These are phyloP conservation scores for Trypanosoma caninum DNA, from an alignment of 208 protist species.

Conservation along the genomic window DNA sequence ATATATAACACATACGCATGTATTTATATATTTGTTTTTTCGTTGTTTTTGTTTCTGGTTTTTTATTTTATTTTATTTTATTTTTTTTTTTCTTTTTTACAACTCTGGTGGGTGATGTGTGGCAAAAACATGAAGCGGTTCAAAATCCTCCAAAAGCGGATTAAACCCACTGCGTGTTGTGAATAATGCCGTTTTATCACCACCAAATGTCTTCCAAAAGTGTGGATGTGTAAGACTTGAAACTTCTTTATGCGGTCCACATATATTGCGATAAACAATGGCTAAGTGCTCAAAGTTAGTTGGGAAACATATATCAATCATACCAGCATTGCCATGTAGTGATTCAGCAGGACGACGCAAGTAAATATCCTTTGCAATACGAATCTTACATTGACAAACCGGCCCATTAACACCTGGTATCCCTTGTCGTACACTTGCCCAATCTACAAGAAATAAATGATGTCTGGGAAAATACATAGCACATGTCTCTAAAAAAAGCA, in stretches of 20 bases:
- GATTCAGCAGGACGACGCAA: constrained; percentile 52
- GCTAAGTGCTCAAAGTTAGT: constrained; percentile 81
- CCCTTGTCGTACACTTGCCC: constrained; percentile 54
- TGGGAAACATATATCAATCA: constrained; percentile 87
- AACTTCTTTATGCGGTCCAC: constrained; percentile 67
- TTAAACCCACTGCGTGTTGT: constrained; percentile 82
- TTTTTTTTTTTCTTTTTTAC: constrained; percentile 15
- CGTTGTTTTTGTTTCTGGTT: not conserved
- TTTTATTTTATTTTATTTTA: not conserved
- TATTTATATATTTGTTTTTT: not conserved
- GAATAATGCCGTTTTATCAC: constrained; percentile 81
- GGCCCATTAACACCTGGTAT: constrained; percentile 71
- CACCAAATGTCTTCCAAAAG: constrained; percentile 81
- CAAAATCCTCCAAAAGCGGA: constrained; percentile 82
- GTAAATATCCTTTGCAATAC: constrained; percentile 77
- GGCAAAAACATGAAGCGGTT: constrained; percentile 74
- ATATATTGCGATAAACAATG: constrained; percentile 60
- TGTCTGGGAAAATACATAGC: constrained; percentile 80
- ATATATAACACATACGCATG: not conserved
- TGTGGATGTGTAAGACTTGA: constrained; percentile 63
- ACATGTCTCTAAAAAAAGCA: constrained; percentile 75
- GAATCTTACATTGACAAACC: constrained; percentile 80
- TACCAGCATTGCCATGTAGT: constrained; percentile 70
- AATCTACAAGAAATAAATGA: constrained; percentile 77
- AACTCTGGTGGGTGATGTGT: constrained; percentile 76